Conservation (phyloP, 345 rosid species). For the Excoecaria cochinchinensis region DNA sequence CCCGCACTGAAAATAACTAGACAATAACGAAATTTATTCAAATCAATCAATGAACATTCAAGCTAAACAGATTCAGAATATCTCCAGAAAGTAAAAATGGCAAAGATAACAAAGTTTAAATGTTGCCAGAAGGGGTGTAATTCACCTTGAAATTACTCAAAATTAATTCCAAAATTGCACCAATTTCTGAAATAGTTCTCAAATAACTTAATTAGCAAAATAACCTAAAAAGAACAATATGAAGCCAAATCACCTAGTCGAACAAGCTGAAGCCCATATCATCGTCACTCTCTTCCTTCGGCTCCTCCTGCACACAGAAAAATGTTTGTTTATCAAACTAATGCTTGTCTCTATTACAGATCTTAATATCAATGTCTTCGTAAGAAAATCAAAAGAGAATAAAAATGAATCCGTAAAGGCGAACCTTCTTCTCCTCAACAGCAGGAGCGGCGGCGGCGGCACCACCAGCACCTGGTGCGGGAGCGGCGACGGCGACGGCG, state of each 20-base stretch:
- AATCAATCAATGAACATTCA: not conserved
- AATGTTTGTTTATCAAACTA: not conserved
- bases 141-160: not conserved
- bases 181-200: not conserved
- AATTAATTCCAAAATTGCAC: not conserved
- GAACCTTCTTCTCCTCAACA: constrained; percentile 43
- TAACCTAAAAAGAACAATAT: not conserved
- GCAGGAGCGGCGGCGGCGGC: constrained; percentile 41
- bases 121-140: too few relatives aligned
- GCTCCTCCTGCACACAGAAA: constrained; percentile 24
- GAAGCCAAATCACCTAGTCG: constrained; percentile 15
- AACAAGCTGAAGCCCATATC: constrained; percentile 36
- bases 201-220: not conserved
- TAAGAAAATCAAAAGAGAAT: not conserved
- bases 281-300: constrained; percentile 32
- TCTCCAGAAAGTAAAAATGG: not conserved
- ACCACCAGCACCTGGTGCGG: constrained; percentile 27
- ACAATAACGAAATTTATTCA: not conserved
- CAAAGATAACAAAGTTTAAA: not conserved
- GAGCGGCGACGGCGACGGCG: constrained; percentile 30
- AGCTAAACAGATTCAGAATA: not conserved
- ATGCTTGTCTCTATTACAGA: not conserved
- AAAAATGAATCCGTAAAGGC: not conserved
- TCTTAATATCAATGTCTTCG: too few relatives aligned
- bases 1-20: not conserved